These are phyloP conservation scores for Cenchrus americanus DNA, from an alignment of 176 grass and related monocot species.

Conservation along the genomic window DNA sequence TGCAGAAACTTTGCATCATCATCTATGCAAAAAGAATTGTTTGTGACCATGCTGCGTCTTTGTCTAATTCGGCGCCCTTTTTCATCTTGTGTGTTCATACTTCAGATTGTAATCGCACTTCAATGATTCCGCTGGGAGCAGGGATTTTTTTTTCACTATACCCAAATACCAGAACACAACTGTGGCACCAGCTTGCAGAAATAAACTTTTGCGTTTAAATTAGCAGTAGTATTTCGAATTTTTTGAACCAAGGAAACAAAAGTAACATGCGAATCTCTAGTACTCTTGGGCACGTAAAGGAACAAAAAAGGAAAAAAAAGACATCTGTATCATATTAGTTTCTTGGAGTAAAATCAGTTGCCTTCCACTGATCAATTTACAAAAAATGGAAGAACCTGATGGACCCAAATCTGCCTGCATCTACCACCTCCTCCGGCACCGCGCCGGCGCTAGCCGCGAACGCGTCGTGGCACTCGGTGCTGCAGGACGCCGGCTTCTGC, in stretches of 20 bases:
- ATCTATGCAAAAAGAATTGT: background rate
- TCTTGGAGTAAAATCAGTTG: slow-evolving; percentile 44
- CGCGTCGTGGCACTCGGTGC: slow-evolving; percentile 46
- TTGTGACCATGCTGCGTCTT: background rate
- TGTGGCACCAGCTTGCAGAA: slow-evolving; percentile 1
- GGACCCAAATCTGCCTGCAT: slow-evolving; percentile 59
- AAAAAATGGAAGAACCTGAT: slow-evolving; percentile 76
- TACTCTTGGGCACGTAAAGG: slow-evolving; percentile 37
- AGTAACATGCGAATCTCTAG: slow-evolving; percentile 39
- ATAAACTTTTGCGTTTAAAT: slow-evolving; percentile 20
- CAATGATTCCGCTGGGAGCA: background rate
- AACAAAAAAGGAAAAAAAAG: slow-evolving; percentile 22
- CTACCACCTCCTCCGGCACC: slow-evolving; percentile 52
- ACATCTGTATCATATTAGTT: slow-evolving; percentile 62
- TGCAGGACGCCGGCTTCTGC: slow-evolving; percentile 52
- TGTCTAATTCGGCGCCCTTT: slow-evolving; percentile 7
- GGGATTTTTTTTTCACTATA: background rate
- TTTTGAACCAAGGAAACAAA: slow-evolving; percentile 39
- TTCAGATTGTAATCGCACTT: background rate
- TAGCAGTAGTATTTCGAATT: slow-evolving; percentile 43
- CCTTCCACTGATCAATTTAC: slow-evolving; percentile 56
- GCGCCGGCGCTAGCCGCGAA: slow-evolving; percentile 12
- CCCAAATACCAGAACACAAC: background rate
- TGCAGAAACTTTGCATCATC: background rate
- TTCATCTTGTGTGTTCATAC: slow-evolving; percentile 4